These are phyloP conservation scores for Glycyrrhiza uralensis DNA, from an alignment of 306 rosid species.

Conservation along the genomic window DNA sequence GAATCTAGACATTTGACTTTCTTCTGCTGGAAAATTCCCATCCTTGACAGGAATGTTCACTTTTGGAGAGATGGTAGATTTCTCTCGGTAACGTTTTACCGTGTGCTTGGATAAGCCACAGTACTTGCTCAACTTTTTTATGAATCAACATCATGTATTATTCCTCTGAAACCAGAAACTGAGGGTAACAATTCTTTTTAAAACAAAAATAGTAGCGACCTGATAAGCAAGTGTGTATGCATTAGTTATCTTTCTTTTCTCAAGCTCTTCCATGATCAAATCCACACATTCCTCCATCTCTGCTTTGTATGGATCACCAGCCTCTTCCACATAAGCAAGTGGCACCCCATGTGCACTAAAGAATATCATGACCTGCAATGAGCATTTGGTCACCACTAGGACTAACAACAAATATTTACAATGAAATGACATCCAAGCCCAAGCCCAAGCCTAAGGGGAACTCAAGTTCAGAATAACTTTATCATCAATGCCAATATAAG, in stretches of 20 bases:
- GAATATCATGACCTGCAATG: slow-evolving; percentile 73
- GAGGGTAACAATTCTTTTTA: neutral
- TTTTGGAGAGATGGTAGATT: neutral
- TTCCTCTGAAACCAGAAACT: slow-evolving; percentile 7
- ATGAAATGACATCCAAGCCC: neutral
- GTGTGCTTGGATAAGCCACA: neutral
- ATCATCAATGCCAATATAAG: neutral
- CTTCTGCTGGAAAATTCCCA: slow-evolving; percentile 2
- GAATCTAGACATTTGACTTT: neutral
- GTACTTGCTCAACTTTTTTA: neutral
- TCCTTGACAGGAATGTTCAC: neutral
- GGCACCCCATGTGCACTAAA: slow-evolving; percentile 98
- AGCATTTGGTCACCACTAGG: slow-evolving; percentile 23
- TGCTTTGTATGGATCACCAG: slow-evolving; percentile 97
- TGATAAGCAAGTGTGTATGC: slow-evolving; percentile 89
- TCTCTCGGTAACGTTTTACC: neutral
- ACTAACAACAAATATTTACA: slow-evolving; percentile 13
- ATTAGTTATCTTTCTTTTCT: slow-evolving; percentile 69
- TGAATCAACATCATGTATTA: neutral
- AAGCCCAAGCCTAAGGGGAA: neutral
- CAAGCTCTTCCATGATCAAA: slow-evolving; percentile 90
- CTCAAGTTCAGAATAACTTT: slow-evolving; percentile 4
- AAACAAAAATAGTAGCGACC: slow-evolving; percentile 36
- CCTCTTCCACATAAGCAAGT: slow-evolving; percentile 95
- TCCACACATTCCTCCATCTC: slow-evolving; percentile 98